phyloP scores from a whole-genome alignment of 805 yeast species.

The Wickerhamomyces mucosus region DNA sequence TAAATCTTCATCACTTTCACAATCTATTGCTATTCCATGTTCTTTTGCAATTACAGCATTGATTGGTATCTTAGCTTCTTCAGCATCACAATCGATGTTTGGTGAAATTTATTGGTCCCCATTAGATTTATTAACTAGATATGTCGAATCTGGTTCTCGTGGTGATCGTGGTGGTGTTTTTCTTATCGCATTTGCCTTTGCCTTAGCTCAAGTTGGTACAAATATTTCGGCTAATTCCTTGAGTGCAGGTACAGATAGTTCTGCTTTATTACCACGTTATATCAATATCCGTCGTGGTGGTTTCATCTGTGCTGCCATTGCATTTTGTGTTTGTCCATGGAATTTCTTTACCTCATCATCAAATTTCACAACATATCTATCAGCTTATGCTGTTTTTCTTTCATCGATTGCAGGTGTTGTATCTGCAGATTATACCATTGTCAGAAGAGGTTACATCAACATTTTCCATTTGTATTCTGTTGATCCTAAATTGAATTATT shows the following conservation, averaged over 20 bases:
- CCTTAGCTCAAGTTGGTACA: conserved; percentile 70
- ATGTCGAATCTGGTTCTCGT: conserved; percentile 41
- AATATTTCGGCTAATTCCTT: conserved; percentile 66
- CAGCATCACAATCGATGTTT: conserved; percentile 62
- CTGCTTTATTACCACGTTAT: conserved; percentile 54
- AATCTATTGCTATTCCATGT: conserved; percentile 58
- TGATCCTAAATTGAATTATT: conserved; percentile 35
- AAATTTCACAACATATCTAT: conserved; percentile 68
- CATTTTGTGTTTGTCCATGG: conserved; percentile 78
- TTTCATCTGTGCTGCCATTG: conserved; percentile 62
- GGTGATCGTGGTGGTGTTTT: conserved; percentile 78
- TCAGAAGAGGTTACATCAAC: conserved; percentile 63
- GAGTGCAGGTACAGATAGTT: conserved; percentile 65
- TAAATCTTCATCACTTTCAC: conserved; percentile 43
- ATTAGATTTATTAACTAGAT: conserved; percentile 50
- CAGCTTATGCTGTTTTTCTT: conserved; percentile 76
- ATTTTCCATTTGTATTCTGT: conserved; percentile 56
- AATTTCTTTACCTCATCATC: conserved; percentile 59
- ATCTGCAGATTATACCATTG: conserved; percentile 55
- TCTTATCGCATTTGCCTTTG: conserved; percentile 59
- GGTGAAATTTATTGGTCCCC: conserved; percentile 80
- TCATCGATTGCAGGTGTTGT: conserved; percentile 78
- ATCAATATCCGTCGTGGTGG: conserved; percentile 76
- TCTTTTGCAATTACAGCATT: conserved; percentile 75
- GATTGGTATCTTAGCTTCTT: conserved; percentile 77